Percentiles rank a stretch among this genome's conserved stretches.
Conservation (phyloP, 164 flowering plant species). For the Pachysandra terminalis region DNA sequence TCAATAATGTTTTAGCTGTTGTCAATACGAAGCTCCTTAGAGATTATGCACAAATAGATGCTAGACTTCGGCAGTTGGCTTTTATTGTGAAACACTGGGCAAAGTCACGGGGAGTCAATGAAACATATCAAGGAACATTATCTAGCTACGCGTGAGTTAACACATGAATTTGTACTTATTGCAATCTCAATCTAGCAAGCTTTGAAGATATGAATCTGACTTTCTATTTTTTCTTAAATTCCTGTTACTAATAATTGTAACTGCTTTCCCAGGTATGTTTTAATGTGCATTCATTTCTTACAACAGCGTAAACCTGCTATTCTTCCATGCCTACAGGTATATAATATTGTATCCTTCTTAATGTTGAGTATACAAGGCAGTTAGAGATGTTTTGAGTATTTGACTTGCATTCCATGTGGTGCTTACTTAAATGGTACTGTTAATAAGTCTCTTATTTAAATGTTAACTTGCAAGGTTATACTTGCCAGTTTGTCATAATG, state of each 20-base stretch:
- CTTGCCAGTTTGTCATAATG: no score
- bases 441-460: not conserved
- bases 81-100: slow-evolving; percentile 99
- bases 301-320: slow-evolving; percentile 88
- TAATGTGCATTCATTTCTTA: slow-evolving; percentile 98
- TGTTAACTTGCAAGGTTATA: not conserved
- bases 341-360: not conserved
- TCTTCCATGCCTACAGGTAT: slow-evolving; percentile 98
- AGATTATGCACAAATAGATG: slow-evolving; percentile 88
- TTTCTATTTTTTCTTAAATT: not conserved
- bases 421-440: not conserved
- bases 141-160: slow-evolving; percentile 99
- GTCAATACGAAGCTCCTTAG: slow-evolving; percentile 90
- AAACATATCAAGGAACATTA: slow-evolving; percentile 90
- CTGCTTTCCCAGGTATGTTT: slow-evolving; percentile 72
- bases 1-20: slow-evolving; percentile 92
- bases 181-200: not conserved
- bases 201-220: not conserved
- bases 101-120: slow-evolving; percentile 87
- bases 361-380: not conserved
- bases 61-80: slow-evolving; percentile 78
- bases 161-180: not conserved
- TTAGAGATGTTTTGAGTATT: not conserved
- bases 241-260: slow-evolving; percentile 6
- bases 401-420: not conserved